Evolutionary conservation across 345 rosid species (phyloP), one percentile per base, ranked within the genome.

Genomic region (Aurinia saxatilis): DNA sequence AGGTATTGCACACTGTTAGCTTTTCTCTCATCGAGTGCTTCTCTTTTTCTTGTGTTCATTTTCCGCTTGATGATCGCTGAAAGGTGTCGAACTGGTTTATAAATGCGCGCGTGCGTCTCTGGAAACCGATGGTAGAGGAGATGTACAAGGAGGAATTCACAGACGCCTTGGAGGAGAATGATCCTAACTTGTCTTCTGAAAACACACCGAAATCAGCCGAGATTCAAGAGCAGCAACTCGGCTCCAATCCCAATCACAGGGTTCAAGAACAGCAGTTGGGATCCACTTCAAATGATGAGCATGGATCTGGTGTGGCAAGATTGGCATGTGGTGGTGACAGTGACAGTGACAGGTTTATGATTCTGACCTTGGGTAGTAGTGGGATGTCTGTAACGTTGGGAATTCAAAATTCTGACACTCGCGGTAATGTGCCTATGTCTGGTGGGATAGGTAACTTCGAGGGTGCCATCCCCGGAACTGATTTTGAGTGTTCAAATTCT

Each of bases 41-140:
- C 47, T 23, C 3, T 44, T n/a, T 30, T 19, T 44, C n/a, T n/a
- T n/a, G n/a, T n/a, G n/a, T n/a, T n/a, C n/a, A n/a, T n/a, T n/a
- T n/a, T n/a, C n/a, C n/a, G n/a, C n/a, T n/a, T 31, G 56, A 37
- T 55, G 36, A 16, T 48, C 47, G 37, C 50, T 40, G 39, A 40
- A 85, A 68, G 99, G 99, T 93, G 58, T 87, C 99, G 1, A 93
- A 93, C 66, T 90, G 99, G 99, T 93, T 93, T 70, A 93, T 93
- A 50, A 93, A 93, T 69, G 99, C 99, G 5, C 86, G 97, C 9
- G 97, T 93, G 63, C 95, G 99, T 45, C 95, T 93, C 1, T 93
- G 97, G 99, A 93, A 93, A 79, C 99, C 99, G 0, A 93, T 93
- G 99, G 96, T 93, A 12, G 97, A 90, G 73, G 99, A 93, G 66